Conservation (phyloP, 768 basidiomycete genomes). For the Podaxis sp. region DNA sequence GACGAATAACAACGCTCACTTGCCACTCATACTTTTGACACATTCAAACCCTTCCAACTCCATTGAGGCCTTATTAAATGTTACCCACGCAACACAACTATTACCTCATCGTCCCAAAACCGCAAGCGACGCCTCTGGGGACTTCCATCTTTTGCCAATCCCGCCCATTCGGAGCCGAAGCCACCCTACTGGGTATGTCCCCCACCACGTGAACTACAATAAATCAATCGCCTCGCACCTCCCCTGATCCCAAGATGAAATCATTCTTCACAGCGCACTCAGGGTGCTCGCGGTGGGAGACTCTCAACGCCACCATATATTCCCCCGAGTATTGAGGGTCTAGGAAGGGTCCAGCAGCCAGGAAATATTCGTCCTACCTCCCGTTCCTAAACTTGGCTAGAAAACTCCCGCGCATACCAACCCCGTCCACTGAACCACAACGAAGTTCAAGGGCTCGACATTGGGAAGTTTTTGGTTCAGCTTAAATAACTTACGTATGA, state of each 20-base stretch:
- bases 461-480: neutral
- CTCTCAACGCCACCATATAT: neutral
- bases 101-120: neutral
- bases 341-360: neutral
- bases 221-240: neutral
- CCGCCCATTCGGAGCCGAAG: conserved; percentile 1
- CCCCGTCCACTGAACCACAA: neutral
- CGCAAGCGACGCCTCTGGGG: neutral
- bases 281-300: neutral
- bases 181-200: neutral
- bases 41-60: neutral
- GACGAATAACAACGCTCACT: neutral
- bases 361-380: neutral
- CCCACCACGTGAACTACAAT: neutral
- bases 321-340: neutral
- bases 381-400: neutral
- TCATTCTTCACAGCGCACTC: neutral
- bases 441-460: neutral
- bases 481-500: neutral
- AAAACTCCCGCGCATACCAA: neutral
- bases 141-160: neutral
- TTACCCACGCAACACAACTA: neutral
- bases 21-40: neutral
- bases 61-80: neutral
- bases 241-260: neutral